Evolutionary conservation across 768 basidiomycete species (phyloP).

Genomic region (Tulasnella sp.): DNA sequence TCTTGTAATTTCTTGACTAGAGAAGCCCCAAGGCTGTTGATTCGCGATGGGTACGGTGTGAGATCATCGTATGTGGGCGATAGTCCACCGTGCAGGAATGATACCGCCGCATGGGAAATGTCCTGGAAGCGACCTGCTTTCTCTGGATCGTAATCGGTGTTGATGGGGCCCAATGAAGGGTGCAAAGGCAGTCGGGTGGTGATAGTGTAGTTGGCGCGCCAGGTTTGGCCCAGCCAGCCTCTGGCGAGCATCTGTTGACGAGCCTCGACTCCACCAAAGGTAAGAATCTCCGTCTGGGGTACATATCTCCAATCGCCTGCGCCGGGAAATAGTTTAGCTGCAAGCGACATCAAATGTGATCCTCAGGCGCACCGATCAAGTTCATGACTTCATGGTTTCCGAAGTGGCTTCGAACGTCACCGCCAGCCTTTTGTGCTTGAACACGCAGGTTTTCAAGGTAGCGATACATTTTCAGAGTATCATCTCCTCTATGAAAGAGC

Average conservation of each 20-base stretch:
- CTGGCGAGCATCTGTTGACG: slow-evolving; percentile 67
- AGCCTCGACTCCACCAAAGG: slow-evolving; percentile 66
- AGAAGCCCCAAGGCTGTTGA: slow-evolving; percentile 69
- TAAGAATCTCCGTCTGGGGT: slow-evolving; percentile 71
- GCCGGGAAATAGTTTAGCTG: slow-evolving; percentile 13
- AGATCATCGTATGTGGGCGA: slow-evolving; percentile 69
- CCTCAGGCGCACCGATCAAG: slow-evolving; percentile 54
- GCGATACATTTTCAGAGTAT: slow-evolving; percentile 78
- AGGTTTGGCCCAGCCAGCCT: slow-evolving; percentile 74
- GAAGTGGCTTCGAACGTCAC: slow-evolving; percentile 68
- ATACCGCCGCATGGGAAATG: slow-evolving; percentile 74
- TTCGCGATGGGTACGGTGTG: slow-evolving; percentile 74
- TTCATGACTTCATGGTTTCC: slow-evolving; percentile 99
- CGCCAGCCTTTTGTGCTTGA: slow-evolving; percentile 67
- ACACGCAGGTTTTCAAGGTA: slow-evolving; percentile 81
- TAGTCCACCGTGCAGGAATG: slow-evolving; percentile 92
- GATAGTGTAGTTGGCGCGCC: slow-evolving; percentile 82
- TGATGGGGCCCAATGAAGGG: slow-evolving; percentile 60
- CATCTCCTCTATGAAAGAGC: slow-evolving; percentile 61
- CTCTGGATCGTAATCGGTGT: slow-evolving; percentile 50
- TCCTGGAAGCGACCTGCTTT: slow-evolving; percentile 44
- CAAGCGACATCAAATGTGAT: not conserved
- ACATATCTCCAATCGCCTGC: slow-evolving; percentile 93
- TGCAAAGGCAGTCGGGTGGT: slow-evolving; percentile 79
- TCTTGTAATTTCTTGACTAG: slow-evolving; percentile 68